Base-by-base conservation (phyloP, 2,329 filamentous ascomycete species). In the Fusarium papillatum region DNA sequence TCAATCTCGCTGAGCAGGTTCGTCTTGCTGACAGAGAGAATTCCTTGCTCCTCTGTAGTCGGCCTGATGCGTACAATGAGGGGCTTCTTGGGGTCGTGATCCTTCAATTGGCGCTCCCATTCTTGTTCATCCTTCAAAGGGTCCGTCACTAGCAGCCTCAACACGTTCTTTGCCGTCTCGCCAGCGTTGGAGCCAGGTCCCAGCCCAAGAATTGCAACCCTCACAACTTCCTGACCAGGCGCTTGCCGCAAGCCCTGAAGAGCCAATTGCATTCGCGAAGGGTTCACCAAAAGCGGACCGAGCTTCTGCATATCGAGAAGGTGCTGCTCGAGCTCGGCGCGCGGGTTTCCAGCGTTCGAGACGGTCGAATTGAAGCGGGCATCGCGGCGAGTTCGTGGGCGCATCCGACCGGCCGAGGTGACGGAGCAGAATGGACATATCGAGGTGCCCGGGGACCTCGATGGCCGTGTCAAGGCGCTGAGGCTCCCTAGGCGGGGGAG, bases 201-300 rank as follows among this genome's bases (percentile, higher is more conserved):
- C 34, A 91, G 80, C 13, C 88, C 89, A 10, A 93, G 81, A 59
- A 93, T 85, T 17, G 91, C 91, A 68, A 93, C 85, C 22, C 91
- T 86, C 38, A 93, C 86, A 3, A 89, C 86, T 81, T 93, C 91
- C 41, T 87, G 80, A 6, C 91, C 91, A 0, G 89, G 83, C 2
- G 82, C 80, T 79, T 93, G 90, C 39, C 89, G 87, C 70, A 93
- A 82, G 26, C 93, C 92, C 74, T 91, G 89, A 26, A 95, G 84
- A 16, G 94, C 94, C 77, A 96, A 89, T 82, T 95, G 93, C 57
- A 96, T 81, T 67, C 93, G 88, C 36, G 93, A 91, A n/a, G 93
- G 87, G 79, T 93, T 93, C 65, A 94, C 88, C 77, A 92, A 89
- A 69, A 87, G 89, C 29, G 90, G 88, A 3, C 91, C 91, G 61